These are phyloP conservation scores for Pestalotiopsis fici DNA, from an alignment of 2,329 filamentous ascomycete species.

Conservation along the genomic window DNA sequence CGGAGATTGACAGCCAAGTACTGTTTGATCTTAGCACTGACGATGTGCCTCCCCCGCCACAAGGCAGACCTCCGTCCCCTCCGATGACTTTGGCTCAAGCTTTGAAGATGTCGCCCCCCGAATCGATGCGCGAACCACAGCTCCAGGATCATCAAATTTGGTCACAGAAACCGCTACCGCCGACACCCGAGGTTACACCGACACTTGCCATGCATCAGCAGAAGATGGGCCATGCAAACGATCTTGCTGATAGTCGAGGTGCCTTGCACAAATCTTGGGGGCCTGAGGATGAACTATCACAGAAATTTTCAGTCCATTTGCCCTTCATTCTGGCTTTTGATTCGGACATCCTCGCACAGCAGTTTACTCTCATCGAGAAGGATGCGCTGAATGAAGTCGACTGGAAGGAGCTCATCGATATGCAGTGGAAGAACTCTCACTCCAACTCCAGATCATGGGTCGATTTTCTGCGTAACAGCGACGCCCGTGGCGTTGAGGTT, in stretches of 20 bases:
- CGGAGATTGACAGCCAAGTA: conserved; percentile 27
- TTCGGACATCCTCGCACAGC: conserved; percentile 76
- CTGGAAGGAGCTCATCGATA: conserved; percentile 84
- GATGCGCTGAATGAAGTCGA: conserved; percentile 84
- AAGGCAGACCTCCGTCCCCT: conserved; percentile 39
- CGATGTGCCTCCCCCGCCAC: conserved; percentile 10
- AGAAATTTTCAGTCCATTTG: conserved; percentile 60
- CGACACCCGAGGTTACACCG: conserved; percentile 52
- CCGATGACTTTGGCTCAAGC: conserved; percentile 51
- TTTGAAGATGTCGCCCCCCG: conserved; percentile 40
- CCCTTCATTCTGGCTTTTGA: conserved; percentile 83
- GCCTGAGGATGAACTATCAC: conserved; percentile 21
- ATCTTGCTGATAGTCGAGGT: conserved; percentile 35
- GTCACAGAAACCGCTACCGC: conserved; percentile 46
- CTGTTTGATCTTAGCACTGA: conserved; percentile 15
- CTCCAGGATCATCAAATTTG: conserved; percentile 42
- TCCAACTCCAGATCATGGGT: conserved; percentile 77
- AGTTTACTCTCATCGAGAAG: conserved; percentile 84
- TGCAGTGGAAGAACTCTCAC: conserved; percentile 75
- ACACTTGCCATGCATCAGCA: conserved; percentile 38
- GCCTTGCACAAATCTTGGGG: conserved; percentile 35
- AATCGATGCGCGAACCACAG: conserved; percentile 35
- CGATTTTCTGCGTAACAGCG: conserved; percentile 72
- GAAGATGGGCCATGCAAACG: conserved; percentile 23
- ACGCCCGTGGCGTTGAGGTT: conserved; percentile 77